A percentile compares a stretch with the other conserved stretches of the same genome.
These are phyloP conservation scores for Wickerhamiella parazyma DNA, from an alignment of 805 yeast species.

Conservation along the genomic window DNA sequence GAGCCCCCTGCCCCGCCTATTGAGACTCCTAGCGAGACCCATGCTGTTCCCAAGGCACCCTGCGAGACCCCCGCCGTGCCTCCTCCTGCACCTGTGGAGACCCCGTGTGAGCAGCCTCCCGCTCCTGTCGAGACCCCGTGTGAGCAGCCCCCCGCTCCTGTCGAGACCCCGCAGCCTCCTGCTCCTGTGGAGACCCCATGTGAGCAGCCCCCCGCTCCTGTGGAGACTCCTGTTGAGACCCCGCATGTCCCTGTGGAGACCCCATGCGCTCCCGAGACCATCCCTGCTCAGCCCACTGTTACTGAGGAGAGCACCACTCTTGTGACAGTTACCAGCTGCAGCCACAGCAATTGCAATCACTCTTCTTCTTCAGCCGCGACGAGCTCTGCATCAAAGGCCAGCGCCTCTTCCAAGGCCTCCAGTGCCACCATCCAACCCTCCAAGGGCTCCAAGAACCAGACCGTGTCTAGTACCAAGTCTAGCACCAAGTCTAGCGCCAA, in stretches of 20 bases:
- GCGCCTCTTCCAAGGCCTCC: neutral
- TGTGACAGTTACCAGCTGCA: constrained; percentile 5
- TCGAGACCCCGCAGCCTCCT: neutral
- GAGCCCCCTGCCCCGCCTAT: neutral
- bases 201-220: neutral
- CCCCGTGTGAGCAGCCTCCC: neutral
- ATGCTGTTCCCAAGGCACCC: neutral
- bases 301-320: neutral
- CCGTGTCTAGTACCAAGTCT: neutral
- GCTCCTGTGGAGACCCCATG: neutral
- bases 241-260: neutral
- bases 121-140: neutral
- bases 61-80: neutral
- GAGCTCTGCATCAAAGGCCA: no score
- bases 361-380: no score
- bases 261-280: neutral
- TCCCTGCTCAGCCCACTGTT: neutral
- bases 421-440: neutral
- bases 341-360: neutral
- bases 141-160: neutral
- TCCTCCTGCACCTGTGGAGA: neutral
- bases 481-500: no score
- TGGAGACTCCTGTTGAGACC: neutral
- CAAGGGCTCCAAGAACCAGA: neutral
- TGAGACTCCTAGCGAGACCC: neutral